Conservation (phyloP, 2,329 filamentous ascomycete species). For the Tolypocladium cylindrosporum region DNA sequence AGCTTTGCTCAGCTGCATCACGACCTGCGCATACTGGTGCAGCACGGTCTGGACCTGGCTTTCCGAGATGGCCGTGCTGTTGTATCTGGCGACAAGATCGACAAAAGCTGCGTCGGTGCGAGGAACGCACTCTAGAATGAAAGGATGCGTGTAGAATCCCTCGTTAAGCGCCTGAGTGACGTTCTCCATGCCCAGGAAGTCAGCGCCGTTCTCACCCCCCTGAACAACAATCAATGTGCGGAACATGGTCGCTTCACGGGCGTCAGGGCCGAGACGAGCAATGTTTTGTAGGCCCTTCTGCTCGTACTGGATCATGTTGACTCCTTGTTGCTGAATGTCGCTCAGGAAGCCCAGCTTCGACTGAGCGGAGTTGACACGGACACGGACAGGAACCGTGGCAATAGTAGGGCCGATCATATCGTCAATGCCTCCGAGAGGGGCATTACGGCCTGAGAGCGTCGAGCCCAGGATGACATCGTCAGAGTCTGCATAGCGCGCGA, state of each 20-base stretch:
- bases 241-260: conserved; percentile 13
- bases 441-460: conserved; percentile 17
- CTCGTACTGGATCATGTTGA: conserved; percentile 7
- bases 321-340: conserved; percentile 3
- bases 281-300: conserved; percentile 13
- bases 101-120: background rate
- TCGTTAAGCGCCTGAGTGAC: background rate
- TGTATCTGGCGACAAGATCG: conserved; percentile 1
- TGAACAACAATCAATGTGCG: conserved; percentile 17
- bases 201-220: background rate
- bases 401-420: conserved; percentile 19
- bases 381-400: conserved; percentile 17
- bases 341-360: conserved; percentile 9
- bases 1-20: background rate
- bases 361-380: conserved; percentile 5
- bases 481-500: conserved; percentile 9
- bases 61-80: background rate
- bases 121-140: background rate
- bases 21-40: conserved; percentile 3
- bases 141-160: background rate
- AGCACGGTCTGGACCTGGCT: background rate
- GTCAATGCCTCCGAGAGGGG: conserved; percentile 14
- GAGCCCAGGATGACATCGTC: conserved; percentile 16
- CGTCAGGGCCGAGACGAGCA: conserved; percentile 6
- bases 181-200: background rate